Percentiles rank a stretch among this genome's conserved stretches.
Conservation (phyloP, 1,284 basidiomycete species). For the Apiotrichum siamense region DNA sequence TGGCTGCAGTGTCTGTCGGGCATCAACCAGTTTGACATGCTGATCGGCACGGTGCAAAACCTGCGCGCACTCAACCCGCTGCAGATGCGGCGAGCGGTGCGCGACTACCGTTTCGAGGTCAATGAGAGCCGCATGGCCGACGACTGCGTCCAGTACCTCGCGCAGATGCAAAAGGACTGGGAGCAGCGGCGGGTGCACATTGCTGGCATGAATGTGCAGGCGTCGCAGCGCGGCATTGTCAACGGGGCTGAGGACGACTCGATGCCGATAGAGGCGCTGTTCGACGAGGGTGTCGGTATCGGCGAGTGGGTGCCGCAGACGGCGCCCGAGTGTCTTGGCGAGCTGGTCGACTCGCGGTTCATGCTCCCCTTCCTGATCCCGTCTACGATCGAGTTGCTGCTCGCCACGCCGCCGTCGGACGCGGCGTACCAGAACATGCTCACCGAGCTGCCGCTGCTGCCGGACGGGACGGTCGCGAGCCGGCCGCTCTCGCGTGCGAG, state of each 20-base stretch:
- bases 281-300: conserved; percentile 61
- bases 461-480: conserved; percentile 18
- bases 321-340: conserved; percentile 73
- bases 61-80: conserved; percentile 83
- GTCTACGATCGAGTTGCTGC: conserved; percentile 66
- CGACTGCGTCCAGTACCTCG: conserved; percentile 88
- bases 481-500: conserved; percentile 33
- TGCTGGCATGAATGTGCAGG: conserved; percentile 58
- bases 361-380: conserved; percentile 88
- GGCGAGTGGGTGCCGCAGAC: conserved; percentile 67
- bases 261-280: conserved; percentile 63
- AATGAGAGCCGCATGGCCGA: conserved; percentile 87
- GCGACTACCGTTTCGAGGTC: conserved; percentile 92
- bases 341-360: conserved; percentile 79
- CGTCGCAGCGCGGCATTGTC: conserved; percentile 49
- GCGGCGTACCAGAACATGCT: conserved; percentile 33
- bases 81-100: conserved; percentile 88
- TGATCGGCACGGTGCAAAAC: conserved; percentile 83
- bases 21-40: conserved; percentile 73
- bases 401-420: conserved; percentile 52
- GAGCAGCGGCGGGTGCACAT: conserved; percentile 76
- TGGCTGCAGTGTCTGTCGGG: conserved; percentile 64
- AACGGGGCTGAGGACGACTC: conserved; percentile 17
- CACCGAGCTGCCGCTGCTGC: conserved; percentile 23
- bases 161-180: conserved; percentile 93